Evolutionary conservation across 2,329 filamentous ascomycete species (phyloP), one percentile per base, ranked within the genome.

Genomic region (Stagonosporopsis rhizophila): DNA sequence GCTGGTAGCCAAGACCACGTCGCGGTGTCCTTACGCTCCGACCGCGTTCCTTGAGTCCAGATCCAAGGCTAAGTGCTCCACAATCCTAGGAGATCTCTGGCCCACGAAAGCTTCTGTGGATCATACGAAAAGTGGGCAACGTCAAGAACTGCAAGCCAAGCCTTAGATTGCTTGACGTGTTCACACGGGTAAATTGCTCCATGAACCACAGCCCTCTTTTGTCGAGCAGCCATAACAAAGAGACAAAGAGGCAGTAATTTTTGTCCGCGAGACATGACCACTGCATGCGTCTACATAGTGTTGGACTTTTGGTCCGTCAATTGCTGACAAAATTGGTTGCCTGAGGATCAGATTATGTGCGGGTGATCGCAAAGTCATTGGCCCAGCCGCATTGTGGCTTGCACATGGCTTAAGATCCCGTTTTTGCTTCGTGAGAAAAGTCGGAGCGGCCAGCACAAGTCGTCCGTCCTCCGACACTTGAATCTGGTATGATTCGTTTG

Each of bases 281-380:
- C 39, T 23, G 19, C 34, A 38, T 17, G 27, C 28, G 22, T 32
- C 41, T 32, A 20, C 30, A 20, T 52, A 23, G 53, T 44, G 47
- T 48, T 52, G 37, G 42, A 17, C 6, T 48, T 56, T 56, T 47
- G 53, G 53, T 56, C 53, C 47, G 53, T 44, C 47, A 44, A 51
- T 52, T 19, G 19, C 12, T 44, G 44, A 45, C 34, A 37, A 27
- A 15, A 22, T n/a, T 41, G 56, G 56, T 25, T 48, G 56, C 52
- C 56, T 59, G 34, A 56, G 30, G 47, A 55, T 56, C 42, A 46
- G 47, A 19, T 30, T 27, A 34, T 28, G 23, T 9, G 44, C 47
- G 20, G 44, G 47, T 34, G 11, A 47, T 51, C 52, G 42, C 17
- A 7, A 47, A 47, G 42, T 51, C 54, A 32, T 55, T 59, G 38